Base-by-base conservation (phyloP, 2,329 filamentous ascomycete genomes). In the Phoma sp. region DNA sequence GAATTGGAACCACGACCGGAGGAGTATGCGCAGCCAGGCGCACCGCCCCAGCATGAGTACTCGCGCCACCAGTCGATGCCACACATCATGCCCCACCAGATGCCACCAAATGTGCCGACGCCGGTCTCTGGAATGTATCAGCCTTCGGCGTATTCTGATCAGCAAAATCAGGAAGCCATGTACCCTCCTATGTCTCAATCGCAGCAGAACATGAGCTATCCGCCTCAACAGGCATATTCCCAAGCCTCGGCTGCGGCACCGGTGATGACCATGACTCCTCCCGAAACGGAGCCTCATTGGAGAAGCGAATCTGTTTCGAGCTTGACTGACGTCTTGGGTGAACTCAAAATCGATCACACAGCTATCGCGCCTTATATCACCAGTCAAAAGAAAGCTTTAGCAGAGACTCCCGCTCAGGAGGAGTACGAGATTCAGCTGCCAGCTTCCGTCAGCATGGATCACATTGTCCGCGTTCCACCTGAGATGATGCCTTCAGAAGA, bases 401-500 rank as follows among this genome's bases (percentile, higher is more conserved):
- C 83, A 8, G 83, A 84, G 64, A 80, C 81, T 30, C 88, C 89
- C 0, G 86, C 84, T 0, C 75, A 89, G 30, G 88, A 90, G 56
- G 89, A 96, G 52, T 87, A 83, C 55, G 89, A 91, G 62, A 84
- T 86, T 39, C 77, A 83, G 27, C 75, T 96, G 7, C 92, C 91
- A 30, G 84, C 86, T 10, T 83, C 89, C 30, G 82, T 84, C 13
- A 83, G 86, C 7, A 84, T 90, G 7, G 91, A 91, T 44, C 82
- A 87, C 22, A 92, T 89, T 54, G 89, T 96, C 54, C 86, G 91
- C 32, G 96, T 98, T 58, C 95, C 93, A 0, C 90, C 89, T 0
- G 92, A 96, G 67, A 83, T 98, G 67, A 96, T 98, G 92, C 93
- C 93, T 1, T 84, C 89, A 27, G 91, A 97, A 29, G 87, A 91